Evolutionary conservation across 192 early-diverging fungal species (phyloP).

Genomic region (Backusella westeae): DNA sequence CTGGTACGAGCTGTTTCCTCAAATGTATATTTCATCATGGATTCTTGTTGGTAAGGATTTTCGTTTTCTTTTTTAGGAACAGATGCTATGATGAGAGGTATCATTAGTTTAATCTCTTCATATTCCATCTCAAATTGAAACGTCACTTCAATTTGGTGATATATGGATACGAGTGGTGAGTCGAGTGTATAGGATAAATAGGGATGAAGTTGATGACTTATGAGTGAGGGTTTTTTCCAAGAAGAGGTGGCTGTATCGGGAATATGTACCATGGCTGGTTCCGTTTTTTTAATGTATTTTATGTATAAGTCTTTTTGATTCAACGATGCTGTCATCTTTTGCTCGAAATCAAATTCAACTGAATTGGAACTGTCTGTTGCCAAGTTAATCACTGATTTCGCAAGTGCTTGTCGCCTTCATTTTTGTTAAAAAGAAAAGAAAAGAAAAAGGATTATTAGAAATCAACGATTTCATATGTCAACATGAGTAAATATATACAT

Average conservation of each 20-base stretch:
- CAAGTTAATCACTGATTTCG: constrained; percentile 6
- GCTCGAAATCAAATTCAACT: background rate
- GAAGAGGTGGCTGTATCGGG: constrained; percentile 20
- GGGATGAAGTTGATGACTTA: constrained; percentile 21
- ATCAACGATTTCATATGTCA: background rate
- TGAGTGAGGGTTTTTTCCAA: constrained; percentile 27
- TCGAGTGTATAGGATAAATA: constrained; percentile 17
- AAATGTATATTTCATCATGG: constrained; percentile 12
- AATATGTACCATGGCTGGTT: constrained; percentile 22
- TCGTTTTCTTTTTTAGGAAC: constrained; percentile 2
- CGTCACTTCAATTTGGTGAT: constrained; percentile 33
- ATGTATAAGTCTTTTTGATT: constrained; percentile 9
- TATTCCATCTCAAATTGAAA: constrained; percentile 26
- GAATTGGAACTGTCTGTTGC: background rate
- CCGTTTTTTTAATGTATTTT: constrained; percentile 22
- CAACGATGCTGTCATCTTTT: background rate
- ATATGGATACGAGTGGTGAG: constrained; percentile 29
- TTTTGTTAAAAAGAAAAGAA: background rate
- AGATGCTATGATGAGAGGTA: constrained; percentile 30
- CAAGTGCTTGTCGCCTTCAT: background rate
- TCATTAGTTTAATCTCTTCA: constrained; percentile 26
- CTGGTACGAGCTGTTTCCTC: background rate
- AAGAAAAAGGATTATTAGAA: background rate
- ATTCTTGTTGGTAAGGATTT: background rate
- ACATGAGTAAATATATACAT: background rate